Evolutionary conservation across 2,329 filamentous ascomycete genomes (phyloP).

Genomic region (Claviceps africana): DNA sequence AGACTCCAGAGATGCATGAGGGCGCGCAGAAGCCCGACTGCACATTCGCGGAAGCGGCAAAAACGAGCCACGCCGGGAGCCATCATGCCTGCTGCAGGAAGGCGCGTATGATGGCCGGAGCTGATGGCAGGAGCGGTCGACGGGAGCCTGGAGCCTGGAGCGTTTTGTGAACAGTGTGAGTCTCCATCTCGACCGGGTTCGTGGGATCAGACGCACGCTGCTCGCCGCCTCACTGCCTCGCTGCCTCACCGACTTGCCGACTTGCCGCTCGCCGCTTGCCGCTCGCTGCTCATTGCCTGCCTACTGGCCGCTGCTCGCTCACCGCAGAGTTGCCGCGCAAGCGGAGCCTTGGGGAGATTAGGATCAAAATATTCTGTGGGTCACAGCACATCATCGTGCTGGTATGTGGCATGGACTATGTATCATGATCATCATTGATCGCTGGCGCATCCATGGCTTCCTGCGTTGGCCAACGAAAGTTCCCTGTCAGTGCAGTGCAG

Average conservation of each 20-base stretch:
- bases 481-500: neutral
- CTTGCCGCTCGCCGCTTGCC: too few species aligned
- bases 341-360: neutral
- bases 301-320: too few species aligned
- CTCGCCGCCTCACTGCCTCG: too few species aligned
- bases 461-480: neutral
- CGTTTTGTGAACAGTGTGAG: neutral
- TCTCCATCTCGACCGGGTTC: neutral
- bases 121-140: too few species aligned
- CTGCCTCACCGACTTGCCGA: too few species aligned
- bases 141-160: neutral
- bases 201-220: neutral
- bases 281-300: neutral
- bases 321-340: neutral
- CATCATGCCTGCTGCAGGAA: neutral
- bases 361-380: constrained; percentile 1
- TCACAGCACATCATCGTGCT: neutral
- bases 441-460: neutral
- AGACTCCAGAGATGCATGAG: neutral
- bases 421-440: neutral
- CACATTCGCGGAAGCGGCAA: neutral
- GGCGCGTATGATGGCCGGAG: neutral
- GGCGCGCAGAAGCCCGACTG: neutral
- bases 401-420: neutral
- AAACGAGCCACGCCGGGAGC: neutral